These are phyloP conservation scores for Apocynum venetum DNA, from an alignment of 257 asterid genomes.

Conservation along the genomic window DNA sequence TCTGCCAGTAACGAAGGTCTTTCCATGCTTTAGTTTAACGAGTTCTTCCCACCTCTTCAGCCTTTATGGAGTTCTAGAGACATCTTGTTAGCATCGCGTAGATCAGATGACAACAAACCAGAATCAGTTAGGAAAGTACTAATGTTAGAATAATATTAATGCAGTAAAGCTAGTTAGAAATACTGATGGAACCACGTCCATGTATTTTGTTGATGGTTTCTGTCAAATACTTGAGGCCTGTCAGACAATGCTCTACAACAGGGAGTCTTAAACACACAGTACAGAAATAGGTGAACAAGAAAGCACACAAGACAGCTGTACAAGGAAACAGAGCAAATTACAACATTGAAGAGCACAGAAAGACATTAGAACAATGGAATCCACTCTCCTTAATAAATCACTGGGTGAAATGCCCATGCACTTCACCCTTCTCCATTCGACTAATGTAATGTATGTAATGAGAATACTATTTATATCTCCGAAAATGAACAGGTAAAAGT, in stretches of 20 bases:
- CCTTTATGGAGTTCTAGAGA: not conserved
- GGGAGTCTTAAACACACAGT: not conserved
- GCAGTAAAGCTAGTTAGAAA: not conserved
- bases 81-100: conserved; percentile 6
- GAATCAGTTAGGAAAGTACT: not conserved
- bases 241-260: not conserved
- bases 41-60: not conserved
- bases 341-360: not conserved
- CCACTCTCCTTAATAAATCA: not conserved
- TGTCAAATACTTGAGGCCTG: not conserved
- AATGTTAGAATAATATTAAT: not conserved
- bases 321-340: not conserved
- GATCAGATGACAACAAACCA: conserved; percentile 7
- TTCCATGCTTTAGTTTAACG: not conserved
- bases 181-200: not conserved
- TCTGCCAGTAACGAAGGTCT: not conserved
- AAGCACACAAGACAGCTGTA: not conserved
- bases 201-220: not conserved
- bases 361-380: not conserved
- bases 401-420: not conserved
- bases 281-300: not conserved
- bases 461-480: not conserved
- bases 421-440: not conserved
- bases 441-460: not conserved
- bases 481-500: not conserved